Conservation (phyloP, 2,329 filamentous ascomycete genomes). For the Aspergillus chevalieri region DNA sequence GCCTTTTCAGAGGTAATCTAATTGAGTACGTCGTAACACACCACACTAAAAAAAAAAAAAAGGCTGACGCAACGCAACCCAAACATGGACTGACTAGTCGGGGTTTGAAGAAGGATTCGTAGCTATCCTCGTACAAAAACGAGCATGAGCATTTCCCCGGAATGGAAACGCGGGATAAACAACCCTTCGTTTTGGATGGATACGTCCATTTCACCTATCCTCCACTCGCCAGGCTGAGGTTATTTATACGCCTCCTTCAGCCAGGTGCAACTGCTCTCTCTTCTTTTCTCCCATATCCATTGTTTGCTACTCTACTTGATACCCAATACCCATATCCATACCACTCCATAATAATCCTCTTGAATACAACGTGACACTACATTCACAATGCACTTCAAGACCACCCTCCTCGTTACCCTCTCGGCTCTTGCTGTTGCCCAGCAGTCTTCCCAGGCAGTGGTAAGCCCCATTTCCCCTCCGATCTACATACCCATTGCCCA, state of each 20-base stretch:
- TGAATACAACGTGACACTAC: slow-evolving; percentile 17
- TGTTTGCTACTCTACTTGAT: slow-evolving; percentile 4
- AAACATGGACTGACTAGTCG: neutral
- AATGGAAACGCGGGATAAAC: neutral
- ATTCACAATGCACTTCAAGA: neutral
- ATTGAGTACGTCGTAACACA: too few relatives aligned
- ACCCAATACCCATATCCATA: slow-evolving; percentile 7
- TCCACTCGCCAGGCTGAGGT: neutral
- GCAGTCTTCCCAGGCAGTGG: slow-evolving; percentile 22
- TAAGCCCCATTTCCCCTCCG: slow-evolving; percentile 8
- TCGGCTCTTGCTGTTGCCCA: slow-evolving; percentile 39
- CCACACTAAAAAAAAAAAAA: neutral
- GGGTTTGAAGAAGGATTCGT: too few relatives aligned
- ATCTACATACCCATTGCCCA: neutral
- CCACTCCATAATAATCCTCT: slow-evolving; percentile 39
- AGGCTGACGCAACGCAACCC: neutral
- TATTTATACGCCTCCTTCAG: neutral
- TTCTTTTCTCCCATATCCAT: slow-evolving; percentile 3
- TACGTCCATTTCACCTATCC: neutral
- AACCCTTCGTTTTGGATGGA: neutral
- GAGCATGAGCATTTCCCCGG: neutral
- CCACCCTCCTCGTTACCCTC: slow-evolving; percentile 38
- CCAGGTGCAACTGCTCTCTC: neutral
- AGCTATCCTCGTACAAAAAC: too few relatives aligned
- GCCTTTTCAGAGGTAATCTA: too few relatives aligned